Conservation (phyloP, 1,139 yeast species). For the Citeromyces siamensis region DNA sequence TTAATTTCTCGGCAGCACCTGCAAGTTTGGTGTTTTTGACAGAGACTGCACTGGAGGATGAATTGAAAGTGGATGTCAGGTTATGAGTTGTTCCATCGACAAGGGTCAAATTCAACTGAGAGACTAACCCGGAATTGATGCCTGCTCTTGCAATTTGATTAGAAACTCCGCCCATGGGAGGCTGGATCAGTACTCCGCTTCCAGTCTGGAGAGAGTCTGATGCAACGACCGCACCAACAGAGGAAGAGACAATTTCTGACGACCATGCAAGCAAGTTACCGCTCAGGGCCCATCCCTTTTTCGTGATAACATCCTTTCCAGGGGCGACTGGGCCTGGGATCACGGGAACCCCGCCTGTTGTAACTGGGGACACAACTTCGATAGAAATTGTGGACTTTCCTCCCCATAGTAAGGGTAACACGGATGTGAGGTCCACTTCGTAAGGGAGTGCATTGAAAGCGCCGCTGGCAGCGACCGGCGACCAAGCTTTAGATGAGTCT, state of each 20-base stretch:
- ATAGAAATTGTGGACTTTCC: constrained; percentile 14
- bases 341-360: constrained; percentile 13
- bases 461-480: constrained; percentile 19
- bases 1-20: constrained; percentile 6
- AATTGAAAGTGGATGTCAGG: constrained; percentile 8
- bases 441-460: constrained; percentile 19
- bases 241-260: constrained; percentile 7
- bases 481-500: constrained; percentile 13
- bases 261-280: constrained; percentile 11
- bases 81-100: constrained; percentile 7
- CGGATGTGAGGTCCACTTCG: constrained; percentile 18
- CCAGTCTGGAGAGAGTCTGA: constrained; percentile 8
- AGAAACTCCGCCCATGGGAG: constrained; percentile 8
- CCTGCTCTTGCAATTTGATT: constrained; percentile 9
- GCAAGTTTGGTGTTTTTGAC: constrained; percentile 7
- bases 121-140: constrained; percentile 7
- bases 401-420: constrained; percentile 22
- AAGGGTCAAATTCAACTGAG: constrained; percentile 9
- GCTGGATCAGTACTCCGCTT: constrained; percentile 9
- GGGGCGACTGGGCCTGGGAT: constrained; percentile 9
- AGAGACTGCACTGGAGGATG: constrained; percentile 6
- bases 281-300: constrained; percentile 8
- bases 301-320: constrained; percentile 6
- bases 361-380: constrained; percentile 16
- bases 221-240: constrained; percentile 8